Conservation (phyloP, 208 protist genomes). For the Crithidia sp. region DNA sequence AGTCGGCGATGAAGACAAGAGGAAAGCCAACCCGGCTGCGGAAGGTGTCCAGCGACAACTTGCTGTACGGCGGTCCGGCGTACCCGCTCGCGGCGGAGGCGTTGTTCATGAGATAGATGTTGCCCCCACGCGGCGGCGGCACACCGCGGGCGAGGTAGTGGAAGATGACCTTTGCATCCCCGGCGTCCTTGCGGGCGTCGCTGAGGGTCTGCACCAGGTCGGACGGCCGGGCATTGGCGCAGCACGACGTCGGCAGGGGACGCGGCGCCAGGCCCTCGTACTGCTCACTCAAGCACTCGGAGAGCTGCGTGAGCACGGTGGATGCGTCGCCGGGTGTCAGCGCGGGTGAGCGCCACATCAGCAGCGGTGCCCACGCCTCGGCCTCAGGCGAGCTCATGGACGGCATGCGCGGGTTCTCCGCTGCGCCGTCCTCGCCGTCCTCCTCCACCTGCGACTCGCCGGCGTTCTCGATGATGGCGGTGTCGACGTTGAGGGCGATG, state of each 20-base stretch:
- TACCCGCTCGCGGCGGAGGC: slow-evolving; percentile 25
- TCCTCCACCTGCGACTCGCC: slow-evolving; percentile 40
- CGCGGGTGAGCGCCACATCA: slow-evolving; percentile 76
- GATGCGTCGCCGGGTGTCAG: slow-evolving; percentile 61
- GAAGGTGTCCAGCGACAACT: slow-evolving; percentile 65
- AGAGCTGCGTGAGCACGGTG: slow-evolving; percentile 62
- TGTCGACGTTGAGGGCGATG: slow-evolving; percentile 73
- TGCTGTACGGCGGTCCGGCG: slow-evolving; percentile 37
- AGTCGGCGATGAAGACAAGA: slow-evolving; percentile 87
- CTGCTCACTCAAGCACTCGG: slow-evolving; percentile 65
- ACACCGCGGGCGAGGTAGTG: slow-evolving; percentile 85
- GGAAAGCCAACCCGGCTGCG: slow-evolving; percentile 67
- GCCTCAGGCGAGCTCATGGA: slow-evolving; percentile 27
- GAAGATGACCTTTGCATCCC: slow-evolving; percentile 75
- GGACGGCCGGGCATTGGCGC: slow-evolving; percentile 55
- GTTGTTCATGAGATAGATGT: slow-evolving; percentile 54
- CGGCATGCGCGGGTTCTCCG: slow-evolving; percentile 20
- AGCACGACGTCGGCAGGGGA: slow-evolving; percentile 52
- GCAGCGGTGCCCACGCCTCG: slow-evolving; percentile 49
- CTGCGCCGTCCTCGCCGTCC: slow-evolving; percentile 22
- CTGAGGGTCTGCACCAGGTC: slow-evolving; percentile 65
- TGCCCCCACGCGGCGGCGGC: slow-evolving; percentile 52
- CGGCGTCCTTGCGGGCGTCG: slow-evolving; percentile 70
- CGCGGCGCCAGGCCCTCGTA: slow-evolving; percentile 77
- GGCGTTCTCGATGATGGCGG: slow-evolving; percentile 43